phyloP scores from a whole-genome alignment of 2,329 filamentous ascomycete species.

The Didymellaceae sp. region DNA sequence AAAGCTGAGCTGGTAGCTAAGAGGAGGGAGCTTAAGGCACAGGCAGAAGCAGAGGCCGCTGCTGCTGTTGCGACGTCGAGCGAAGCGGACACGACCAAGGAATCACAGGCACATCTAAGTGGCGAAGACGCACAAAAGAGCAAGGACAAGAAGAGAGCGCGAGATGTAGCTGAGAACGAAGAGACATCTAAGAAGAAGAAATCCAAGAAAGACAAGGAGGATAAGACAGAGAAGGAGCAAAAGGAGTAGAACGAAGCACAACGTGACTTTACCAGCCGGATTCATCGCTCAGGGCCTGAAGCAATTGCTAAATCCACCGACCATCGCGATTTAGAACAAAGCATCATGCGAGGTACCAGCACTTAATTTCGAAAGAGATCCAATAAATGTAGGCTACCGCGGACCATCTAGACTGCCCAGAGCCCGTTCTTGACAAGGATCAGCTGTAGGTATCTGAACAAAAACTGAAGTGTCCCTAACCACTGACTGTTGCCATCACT shows the following conservation, averaged over 20 bases:
- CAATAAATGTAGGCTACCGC: too few species aligned
- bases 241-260: background rate
- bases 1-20: slow-evolving; percentile 32
- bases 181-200: slow-evolving; percentile 7
- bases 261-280: background rate
- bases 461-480: background rate
- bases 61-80: slow-evolving; percentile 13
- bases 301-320: too few species aligned
- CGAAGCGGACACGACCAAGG: background rate
- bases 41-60: slow-evolving; percentile 16
- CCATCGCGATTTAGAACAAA: too few species aligned
- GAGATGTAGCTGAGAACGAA: background rate
- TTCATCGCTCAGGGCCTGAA: background rate
- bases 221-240: background rate
- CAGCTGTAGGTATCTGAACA: background rate
- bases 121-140: background rate
- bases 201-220: slow-evolving; percentile 12
- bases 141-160: slow-evolving; percentile 11
- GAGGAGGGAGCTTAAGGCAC: slow-evolving; percentile 24
- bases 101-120: background rate
- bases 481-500: background rate
- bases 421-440: too few species aligned
- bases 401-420: too few species aligned
- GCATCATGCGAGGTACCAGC: too few species aligned
- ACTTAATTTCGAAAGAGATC: too few species aligned